These are phyloP conservation scores for Yamadazyma triangularis DNA, from an alignment of 1,139 yeast genomes.

Conservation along the genomic window DNA sequence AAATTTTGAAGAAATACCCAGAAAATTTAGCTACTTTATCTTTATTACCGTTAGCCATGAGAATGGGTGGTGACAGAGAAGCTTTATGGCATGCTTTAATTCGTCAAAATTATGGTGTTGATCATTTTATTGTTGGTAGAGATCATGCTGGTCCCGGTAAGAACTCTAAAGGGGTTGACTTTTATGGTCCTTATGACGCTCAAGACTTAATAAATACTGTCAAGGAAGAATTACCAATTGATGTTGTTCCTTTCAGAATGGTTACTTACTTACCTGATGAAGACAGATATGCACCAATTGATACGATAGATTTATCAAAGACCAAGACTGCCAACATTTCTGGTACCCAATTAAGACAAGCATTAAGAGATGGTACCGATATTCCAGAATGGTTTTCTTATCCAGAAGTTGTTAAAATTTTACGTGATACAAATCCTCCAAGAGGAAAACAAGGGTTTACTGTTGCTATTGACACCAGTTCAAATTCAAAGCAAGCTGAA, in stretches of 20 bases:
- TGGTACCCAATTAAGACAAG: conserved; percentile 90
- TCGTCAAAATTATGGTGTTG: conserved; percentile 94
- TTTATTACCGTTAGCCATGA: conserved; percentile 90
- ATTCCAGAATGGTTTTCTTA: conserved; percentile 97
- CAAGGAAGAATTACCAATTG: conserved; percentile 68
- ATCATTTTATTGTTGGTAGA: conserved; percentile 96
- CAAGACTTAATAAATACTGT: conserved; percentile 79
- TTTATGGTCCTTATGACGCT: conserved; percentile 97
- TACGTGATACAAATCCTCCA: conserved; percentile 93
- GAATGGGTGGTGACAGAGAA: conserved; percentile 99
- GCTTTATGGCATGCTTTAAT: conserved; percentile 98
- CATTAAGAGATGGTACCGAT: conserved; percentile 79
- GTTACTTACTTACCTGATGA: conserved; percentile 94
- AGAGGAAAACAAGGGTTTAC: conserved; percentile 87
- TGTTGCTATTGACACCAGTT: conserved; percentile 48
- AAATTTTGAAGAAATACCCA: conserved; percentile 87
- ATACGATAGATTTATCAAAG: conserved; percentile 71
- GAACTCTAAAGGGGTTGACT: conserved; percentile 89
- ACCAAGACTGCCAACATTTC: conserved; percentile 86
- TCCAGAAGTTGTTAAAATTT: conserved; percentile 89
- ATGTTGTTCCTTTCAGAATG: conserved; percentile 95
- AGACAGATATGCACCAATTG: conserved; percentile 93
- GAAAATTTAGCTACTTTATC: conserved; percentile 89
- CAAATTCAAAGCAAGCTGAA: conserved; percentile 38
- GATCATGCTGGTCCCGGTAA: conserved; percentile 98